A percentile compares a stretch with the other conserved stretches of the same genome.
Evolutionary conservation across 805 yeast species (phyloP).

Genomic region (Saccharomyces jurei): DNA sequence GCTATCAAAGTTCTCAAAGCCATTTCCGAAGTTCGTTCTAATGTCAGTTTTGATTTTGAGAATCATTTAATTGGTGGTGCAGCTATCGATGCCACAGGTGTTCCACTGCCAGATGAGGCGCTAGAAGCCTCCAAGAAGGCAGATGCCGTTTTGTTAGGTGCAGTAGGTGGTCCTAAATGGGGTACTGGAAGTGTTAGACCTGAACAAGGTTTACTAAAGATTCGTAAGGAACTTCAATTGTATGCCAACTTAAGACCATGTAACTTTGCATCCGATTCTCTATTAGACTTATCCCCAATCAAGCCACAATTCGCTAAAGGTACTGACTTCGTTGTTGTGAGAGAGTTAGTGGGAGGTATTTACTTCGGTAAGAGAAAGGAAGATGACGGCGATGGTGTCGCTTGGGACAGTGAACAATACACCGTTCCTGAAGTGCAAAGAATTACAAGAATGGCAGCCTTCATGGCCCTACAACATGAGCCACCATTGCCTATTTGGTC

Average conservation of each 20-base stretch:
- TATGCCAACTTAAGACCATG: conserved; percentile 98
- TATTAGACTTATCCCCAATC: conserved; percentile 81
- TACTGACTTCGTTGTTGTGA: conserved; percentile 84
- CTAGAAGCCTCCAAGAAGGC: conserved; percentile 76
- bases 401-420: conserved; percentile 91
- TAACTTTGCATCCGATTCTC: conserved; percentile 77
- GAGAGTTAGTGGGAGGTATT: conserved; percentile 97
- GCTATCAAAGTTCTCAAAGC: conserved; percentile 87
- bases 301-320: conserved; percentile 80
- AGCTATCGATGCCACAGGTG: conserved; percentile 94
- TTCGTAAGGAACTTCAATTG: conserved; percentile 86
- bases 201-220: conserved; percentile 90
- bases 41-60: conserved; percentile 63
- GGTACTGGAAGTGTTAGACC: conserved; percentile 95
- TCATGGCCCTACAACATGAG: conserved; percentile 81
- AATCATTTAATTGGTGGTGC: conserved; percentile 95
- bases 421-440: conserved; percentile 88
- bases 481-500: conserved; percentile 97
- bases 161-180: conserved; percentile 99
- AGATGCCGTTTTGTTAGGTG: conserved; percentile 94
- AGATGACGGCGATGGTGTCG: conserved; percentile 79
- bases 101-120: conserved; percentile 79
- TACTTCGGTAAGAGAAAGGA: conserved; percentile 94
- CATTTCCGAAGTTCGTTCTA: conserved; percentile 50
- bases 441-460: conserved; percentile 97